Evolutionary conservation across 768 basidiomycete species (phyloP).

Genomic region (Clathrus columnatus): DNA sequence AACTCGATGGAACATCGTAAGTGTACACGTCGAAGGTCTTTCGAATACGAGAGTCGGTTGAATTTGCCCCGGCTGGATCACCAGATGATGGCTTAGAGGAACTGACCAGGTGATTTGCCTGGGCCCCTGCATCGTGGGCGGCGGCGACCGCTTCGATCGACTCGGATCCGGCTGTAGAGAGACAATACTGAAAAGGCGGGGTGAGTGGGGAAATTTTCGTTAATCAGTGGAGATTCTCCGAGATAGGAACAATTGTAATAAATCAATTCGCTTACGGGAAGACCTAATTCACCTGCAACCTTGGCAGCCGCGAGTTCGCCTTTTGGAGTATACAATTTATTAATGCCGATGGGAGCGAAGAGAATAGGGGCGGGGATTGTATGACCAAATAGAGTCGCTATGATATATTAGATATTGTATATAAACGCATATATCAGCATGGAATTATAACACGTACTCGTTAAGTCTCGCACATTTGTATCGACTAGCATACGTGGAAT

Average conservation of each 20-base stretch:
- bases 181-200: slow-evolving; percentile 35
- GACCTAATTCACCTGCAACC: slow-evolving; percentile 39
- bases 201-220: slow-evolving; percentile 7
- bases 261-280: slow-evolving; percentile 24
- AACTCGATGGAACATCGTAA: neutral
- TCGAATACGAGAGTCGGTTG: neutral
- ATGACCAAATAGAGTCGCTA: slow-evolving; percentile 38
- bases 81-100: neutral
- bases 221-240: neutral
- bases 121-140: slow-evolving; percentile 36
- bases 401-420: neutral
- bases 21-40: neutral
- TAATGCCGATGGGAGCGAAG: slow-evolving; percentile 51
- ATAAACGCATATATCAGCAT: neutral
- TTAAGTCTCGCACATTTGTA: slow-evolving; percentile 38
- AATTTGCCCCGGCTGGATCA: slow-evolving; percentile 29
- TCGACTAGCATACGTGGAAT: slow-evolving; percentile 50
- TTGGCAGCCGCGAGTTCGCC: slow-evolving; percentile 41
- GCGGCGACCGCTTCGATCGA: slow-evolving; percentile 43
- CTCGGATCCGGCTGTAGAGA: slow-evolving; percentile 43
- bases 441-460: slow-evolving; percentile 21
- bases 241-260: neutral
- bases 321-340: slow-evolving; percentile 35
- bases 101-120: slow-evolving; percentile 12
- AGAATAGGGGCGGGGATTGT: slow-evolving; percentile 42